phyloP scores from a whole-genome alignment of 805 yeast genomes.

The Candida vaughaniae region DNA sequence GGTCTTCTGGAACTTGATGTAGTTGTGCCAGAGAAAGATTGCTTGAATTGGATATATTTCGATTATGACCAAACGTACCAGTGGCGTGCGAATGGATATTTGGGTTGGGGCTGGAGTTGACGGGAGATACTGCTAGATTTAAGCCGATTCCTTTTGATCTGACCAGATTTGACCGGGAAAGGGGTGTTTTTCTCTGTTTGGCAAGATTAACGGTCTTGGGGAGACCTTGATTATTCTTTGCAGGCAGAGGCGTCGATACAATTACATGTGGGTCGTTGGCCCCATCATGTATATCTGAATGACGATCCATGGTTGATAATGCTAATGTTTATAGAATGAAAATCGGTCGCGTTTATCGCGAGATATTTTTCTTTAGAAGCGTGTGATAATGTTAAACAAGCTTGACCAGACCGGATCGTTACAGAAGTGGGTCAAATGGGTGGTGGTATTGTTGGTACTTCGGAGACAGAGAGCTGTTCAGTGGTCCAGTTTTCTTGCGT shows the following conservation, averaged over 20 bases:
- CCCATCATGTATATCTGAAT: no score
- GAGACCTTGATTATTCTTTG: not conserved
- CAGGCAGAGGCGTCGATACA: not conserved
- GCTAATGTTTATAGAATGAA: no score
- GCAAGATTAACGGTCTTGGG: not conserved
- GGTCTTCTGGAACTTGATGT: not conserved
- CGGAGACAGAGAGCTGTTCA: conserved; percentile 22
- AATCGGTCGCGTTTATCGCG: no score
- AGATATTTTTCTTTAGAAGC: no score
- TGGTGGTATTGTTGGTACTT: conserved; percentile 21
- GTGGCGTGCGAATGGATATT: not conserved
- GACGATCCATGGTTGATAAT: no score
- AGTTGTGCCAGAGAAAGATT: not conserved
- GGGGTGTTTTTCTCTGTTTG: not conserved
- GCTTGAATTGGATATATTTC: no score
- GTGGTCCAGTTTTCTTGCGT: conserved; percentile 31
- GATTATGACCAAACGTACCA: no score
- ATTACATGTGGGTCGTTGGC: not conserved
- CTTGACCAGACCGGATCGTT: conserved; percentile 12
- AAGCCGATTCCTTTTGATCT: conserved; percentile 33
- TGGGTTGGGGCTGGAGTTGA: conserved; percentile 7
- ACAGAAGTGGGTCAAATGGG: conserved; percentile 28
- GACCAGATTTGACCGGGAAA: conserved; percentile 7
- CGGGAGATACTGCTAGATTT: conserved; percentile 31
- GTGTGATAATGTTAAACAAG: conserved; percentile 5